Percentiles rank a stretch among this genome's conserved stretches.
phyloP scores from a whole-genome alignment of 2,329 filamentous ascomycete species.

The Alternaria tenuissima region DNA sequence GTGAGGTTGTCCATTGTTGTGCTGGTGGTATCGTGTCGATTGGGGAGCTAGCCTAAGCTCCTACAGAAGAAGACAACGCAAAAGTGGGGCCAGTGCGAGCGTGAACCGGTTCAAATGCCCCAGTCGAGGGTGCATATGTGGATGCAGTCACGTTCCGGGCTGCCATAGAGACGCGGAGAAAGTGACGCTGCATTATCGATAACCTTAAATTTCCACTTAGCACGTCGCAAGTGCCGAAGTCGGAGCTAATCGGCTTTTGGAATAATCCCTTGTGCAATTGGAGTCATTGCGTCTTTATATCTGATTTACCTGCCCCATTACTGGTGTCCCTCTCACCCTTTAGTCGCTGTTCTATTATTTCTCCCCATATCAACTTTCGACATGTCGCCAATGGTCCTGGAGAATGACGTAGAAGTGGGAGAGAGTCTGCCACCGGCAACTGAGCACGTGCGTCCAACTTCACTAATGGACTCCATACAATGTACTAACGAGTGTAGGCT shows the following conservation, averaged over 20 bases:
- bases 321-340: conserved; percentile 4
- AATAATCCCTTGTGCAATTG: conserved; percentile 20
- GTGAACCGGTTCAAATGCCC: conserved; percentile 4
- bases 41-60: conserved; percentile 1
- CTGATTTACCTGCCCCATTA: conserved; percentile 9
- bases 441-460: conserved; percentile 49
- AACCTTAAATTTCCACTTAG: conserved; percentile 36
- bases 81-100: conserved; percentile 9
- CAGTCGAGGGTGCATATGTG: conserved; percentile 9
- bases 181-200: conserved; percentile 42
- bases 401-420: conserved; percentile 50
- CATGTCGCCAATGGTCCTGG: conserved; percentile 38
- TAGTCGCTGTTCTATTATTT: conserved; percentile 3
- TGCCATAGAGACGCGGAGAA: conserved; percentile 17
- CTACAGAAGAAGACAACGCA: conserved; percentile 4
- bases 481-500: conserved; percentile 65
- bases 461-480: conserved; percentile 1
- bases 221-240: conserved; percentile 39
- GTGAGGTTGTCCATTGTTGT: conserved; percentile 47
- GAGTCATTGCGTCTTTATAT: conserved; percentile 21
- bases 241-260: conserved; percentile 35
- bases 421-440: conserved; percentile 51
- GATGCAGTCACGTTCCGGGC: conserved; percentile 12
- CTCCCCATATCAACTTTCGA: conserved; percentile 3
- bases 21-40: conserved; percentile 4